Evolutionary conservation across 495 filamentous ascomycete genomes (phyloP).

Genomic region (Penicillium chermesinum): DNA sequence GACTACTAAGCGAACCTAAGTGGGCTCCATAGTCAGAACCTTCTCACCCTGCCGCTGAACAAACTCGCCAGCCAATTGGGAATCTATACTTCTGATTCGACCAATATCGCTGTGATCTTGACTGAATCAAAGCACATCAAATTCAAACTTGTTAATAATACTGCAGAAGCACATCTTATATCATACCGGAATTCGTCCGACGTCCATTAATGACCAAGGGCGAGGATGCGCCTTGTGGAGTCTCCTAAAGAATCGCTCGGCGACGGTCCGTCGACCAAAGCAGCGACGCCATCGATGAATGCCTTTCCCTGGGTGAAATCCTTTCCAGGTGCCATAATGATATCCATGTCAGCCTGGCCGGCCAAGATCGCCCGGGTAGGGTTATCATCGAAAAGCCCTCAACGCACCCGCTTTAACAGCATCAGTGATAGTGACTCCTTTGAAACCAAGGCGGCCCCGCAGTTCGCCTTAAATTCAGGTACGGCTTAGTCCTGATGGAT

Average conservation of each 20-base stretch:
- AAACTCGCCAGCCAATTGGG: too few species aligned
- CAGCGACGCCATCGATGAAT: constrained; percentile 20
- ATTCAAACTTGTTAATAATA: background rate
- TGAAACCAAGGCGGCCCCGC: constrained; percentile 25
- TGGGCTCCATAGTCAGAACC: too few species aligned
- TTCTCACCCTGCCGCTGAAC: too few species aligned
- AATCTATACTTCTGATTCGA: too few species aligned
- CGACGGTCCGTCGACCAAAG: constrained; percentile 19
- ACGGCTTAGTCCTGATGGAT: constrained; percentile 29
- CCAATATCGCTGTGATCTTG: too few species aligned
- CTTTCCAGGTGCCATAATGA: constrained; percentile 27
- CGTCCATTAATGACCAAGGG: too few species aligned
- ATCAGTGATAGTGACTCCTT: constrained; percentile 31
- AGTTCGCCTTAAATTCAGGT: constrained; percentile 27
- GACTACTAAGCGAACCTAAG: too few species aligned
- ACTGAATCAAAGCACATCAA: too few species aligned
- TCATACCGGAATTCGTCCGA: constrained; percentile 8
- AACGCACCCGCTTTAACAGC: constrained; percentile 33
- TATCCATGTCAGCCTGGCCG: constrained; percentile 27
- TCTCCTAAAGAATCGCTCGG: constrained; percentile 11
- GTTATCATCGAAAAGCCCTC: constrained; percentile 20
- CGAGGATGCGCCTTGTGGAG: background rate
- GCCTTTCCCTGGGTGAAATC: constrained; percentile 28
- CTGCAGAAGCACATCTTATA: background rate
- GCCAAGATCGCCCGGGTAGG: constrained; percentile 22